phyloP scores from a whole-genome alignment of 2,329 filamentous ascomycete species.

The Hypomyces perniciosus region DNA sequence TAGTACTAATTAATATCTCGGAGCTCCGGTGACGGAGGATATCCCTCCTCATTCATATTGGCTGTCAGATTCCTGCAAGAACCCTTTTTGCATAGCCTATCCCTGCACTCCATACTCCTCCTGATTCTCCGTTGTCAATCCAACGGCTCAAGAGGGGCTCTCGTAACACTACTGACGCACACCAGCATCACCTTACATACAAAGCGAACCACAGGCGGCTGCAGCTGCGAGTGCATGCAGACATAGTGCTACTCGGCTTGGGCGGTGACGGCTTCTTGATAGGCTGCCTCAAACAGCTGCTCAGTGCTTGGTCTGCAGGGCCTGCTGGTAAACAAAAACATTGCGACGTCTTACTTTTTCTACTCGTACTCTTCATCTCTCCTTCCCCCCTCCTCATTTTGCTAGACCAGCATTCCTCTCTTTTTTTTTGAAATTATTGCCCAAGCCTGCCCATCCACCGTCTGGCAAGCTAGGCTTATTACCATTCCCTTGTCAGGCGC shows the following conservation, averaged over 20 bases:
- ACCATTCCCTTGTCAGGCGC: not conserved
- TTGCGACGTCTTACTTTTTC: not conserved
- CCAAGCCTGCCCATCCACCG: not conserved
- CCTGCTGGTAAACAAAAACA: not conserved
- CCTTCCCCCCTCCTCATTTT: not conserved
- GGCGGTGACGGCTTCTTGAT: not conserved
- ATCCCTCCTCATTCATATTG: no score
- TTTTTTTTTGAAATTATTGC: not conserved
- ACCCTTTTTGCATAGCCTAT: no score
- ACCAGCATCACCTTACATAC: not conserved
- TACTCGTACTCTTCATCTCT: not conserved
- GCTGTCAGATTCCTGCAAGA: no score
- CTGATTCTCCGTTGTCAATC: not conserved
- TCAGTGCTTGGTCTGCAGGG: not conserved
- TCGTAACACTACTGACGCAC: slow-evolving; percentile 1
- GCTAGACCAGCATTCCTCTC: not conserved
- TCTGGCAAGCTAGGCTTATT: not conserved
- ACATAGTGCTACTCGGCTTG: not conserved
- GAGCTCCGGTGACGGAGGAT: no score
- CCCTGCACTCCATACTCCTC: not conserved
- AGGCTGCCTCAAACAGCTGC: not conserved
- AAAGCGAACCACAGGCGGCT: not conserved
- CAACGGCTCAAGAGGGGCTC: not conserved
- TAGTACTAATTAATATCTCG: no score
- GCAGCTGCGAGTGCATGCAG: not conserved